A percentile compares a stretch with the other conserved stretches of the same genome.
Conservation (phyloP, 2,329 filamentous ascomycete genomes). For the Thermothelomyces thermophilus region DNA sequence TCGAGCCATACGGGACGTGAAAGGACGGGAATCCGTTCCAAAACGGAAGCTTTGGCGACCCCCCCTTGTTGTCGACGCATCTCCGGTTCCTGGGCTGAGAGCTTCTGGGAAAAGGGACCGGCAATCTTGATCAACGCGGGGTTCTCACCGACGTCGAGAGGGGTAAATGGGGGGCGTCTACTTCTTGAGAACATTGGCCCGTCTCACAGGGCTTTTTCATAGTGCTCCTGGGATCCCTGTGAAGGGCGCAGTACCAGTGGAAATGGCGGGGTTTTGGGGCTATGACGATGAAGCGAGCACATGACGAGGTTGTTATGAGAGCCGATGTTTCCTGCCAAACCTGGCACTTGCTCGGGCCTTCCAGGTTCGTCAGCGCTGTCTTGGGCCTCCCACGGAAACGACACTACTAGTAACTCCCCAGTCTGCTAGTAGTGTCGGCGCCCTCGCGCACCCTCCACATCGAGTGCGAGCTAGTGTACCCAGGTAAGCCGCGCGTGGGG, state of each 20-base stretch:
- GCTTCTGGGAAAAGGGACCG: background rate
- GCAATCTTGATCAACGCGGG: slow-evolving; percentile 5
- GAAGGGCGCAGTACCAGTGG: too few species aligned
- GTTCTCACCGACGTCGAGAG: background rate
- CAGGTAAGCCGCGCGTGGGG: slow-evolving; percentile 21
- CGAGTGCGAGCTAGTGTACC: slow-evolving; percentile 10
- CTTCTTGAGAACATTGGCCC: background rate
- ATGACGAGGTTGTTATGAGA: background rate
- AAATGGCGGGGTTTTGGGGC: background rate
- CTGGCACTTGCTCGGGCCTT: background rate
- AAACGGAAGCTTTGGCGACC: background rate
- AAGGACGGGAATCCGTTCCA: background rate
- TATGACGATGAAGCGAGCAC: background rate
- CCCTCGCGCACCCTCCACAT: background rate
- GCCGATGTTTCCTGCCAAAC: background rate
- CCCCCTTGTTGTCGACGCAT: background rate
- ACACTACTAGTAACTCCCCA: too few species aligned
- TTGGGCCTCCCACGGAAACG: too few species aligned
- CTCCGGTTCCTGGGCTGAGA: background rate
- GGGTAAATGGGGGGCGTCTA: slow-evolving; percentile 1
- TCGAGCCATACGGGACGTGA: too few species aligned
- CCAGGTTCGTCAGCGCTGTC: slow-evolving; percentile 2
- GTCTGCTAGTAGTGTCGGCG: too few species aligned
- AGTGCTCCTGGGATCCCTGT: too few species aligned
- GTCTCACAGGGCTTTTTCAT: too few species aligned